phyloP scores from a whole-genome alignment of 345 rosid genomes.

The Camelina neglecta region DNA sequence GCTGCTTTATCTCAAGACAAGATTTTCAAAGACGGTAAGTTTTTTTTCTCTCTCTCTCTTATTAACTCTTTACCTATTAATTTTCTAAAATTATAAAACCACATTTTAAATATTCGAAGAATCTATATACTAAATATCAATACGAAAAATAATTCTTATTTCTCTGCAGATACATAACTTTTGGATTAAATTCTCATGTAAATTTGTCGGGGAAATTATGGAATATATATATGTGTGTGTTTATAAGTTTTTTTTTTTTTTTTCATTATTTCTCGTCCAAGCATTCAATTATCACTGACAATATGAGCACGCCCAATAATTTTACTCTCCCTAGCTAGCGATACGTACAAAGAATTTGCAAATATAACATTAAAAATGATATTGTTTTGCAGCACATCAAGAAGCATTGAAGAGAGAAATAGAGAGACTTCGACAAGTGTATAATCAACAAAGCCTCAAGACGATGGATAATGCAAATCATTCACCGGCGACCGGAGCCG shows the following conservation, averaged over 20 bases:
- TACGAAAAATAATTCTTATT: neutral
- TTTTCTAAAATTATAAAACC: neutral
- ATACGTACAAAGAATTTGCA: too few species aligned
- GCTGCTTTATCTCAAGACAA: conserved; percentile 95
- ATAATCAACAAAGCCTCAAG: conserved; percentile 61
- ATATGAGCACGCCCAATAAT: conserved; percentile 31
- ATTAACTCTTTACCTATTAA: neutral
- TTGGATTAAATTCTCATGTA: neutral
- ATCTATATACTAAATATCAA: too few species aligned
- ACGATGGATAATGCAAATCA: conserved; percentile 45
- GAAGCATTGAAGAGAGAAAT: conserved; percentile 88
- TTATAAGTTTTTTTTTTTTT: neutral
- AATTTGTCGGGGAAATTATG: neutral
- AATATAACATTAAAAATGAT: neutral
- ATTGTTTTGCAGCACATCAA: conserved; percentile 68
- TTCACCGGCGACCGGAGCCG: conserved; percentile 30
- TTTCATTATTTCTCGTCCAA: neutral
- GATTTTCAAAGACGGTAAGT: conserved; percentile 86
- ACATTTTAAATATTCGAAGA: neutral
- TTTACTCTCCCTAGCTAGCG: neutral
- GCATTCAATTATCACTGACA: conserved; percentile 29
- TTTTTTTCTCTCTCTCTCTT: neutral
- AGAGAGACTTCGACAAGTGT: conserved; percentile 81
- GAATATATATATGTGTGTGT: neutral
- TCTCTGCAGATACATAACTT: neutral